A percentile compares a stretch with the other conserved stretches of the same genome.
Evolutionary conservation across 805 yeast genomes (phyloP).

Genomic region (Candida peoriensis): DNA sequence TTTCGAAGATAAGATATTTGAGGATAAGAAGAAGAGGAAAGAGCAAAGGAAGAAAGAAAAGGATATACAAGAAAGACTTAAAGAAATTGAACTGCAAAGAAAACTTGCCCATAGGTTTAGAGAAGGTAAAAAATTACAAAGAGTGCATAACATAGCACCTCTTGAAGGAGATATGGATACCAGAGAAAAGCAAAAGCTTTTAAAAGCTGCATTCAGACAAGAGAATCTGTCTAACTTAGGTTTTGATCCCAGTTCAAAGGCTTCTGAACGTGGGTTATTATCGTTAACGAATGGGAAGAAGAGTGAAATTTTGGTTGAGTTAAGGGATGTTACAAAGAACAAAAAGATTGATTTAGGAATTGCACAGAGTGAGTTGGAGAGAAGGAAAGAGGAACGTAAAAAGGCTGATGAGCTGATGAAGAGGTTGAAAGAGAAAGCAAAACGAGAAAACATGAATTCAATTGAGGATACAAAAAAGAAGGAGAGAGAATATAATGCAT

Average conservation of each 20-base stretch:
- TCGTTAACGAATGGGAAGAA: constrained; percentile 15
- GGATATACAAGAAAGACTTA: constrained; percentile 27
- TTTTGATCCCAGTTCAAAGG: constrained; percentile 42
- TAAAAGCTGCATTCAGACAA: constrained; percentile 36
- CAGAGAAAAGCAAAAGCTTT: constrained; percentile 24
- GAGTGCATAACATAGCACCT: constrained; percentile 21
- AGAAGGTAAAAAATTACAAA: constrained; percentile 26
- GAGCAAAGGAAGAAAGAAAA: constrained; percentile 34
- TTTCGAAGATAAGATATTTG: constrained; percentile 37
- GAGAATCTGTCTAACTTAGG: constrained; percentile 40
- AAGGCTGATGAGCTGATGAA: constrained; percentile 26
- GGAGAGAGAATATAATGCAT: neutral
- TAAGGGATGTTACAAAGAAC: constrained; percentile 26
- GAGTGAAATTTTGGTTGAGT: constrained; percentile 23
- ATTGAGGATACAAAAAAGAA: neutral
- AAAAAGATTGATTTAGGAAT: constrained; percentile 29
- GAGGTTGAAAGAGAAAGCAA: constrained; percentile 13
- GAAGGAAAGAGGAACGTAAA: constrained; percentile 25
- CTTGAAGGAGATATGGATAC: constrained; percentile 15
- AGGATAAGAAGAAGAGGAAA: constrained; percentile 15
- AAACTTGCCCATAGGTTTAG: constrained; percentile 6
- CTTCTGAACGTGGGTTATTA: constrained; percentile 14
- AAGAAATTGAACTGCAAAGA: constrained; percentile 3
- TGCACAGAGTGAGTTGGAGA: constrained; percentile 25
- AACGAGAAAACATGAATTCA: neutral